Evolutionary conservation across 2,329 filamentous ascomycete genomes (phyloP).

Genomic region (Cucurbitaria berberidis): DNA sequence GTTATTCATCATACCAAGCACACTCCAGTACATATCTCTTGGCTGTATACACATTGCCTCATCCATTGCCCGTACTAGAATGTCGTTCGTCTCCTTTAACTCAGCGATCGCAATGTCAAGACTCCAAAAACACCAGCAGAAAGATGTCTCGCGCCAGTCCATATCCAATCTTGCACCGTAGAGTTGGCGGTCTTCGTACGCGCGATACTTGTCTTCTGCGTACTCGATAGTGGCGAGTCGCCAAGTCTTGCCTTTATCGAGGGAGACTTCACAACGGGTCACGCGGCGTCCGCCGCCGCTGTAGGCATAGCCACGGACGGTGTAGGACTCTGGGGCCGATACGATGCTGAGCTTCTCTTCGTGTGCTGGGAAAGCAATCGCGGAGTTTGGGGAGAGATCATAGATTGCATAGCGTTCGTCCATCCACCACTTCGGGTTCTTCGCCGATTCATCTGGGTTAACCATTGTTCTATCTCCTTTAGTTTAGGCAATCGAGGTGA

Average conservation of each 20-base stretch:
- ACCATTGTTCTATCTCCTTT: conserved; percentile 68
- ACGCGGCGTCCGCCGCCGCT: conserved; percentile 84
- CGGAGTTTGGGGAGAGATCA: conserved; percentile 87
- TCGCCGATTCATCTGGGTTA: conserved; percentile 77
- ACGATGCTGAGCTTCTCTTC: conserved; percentile 68
- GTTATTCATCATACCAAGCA: conserved; percentile 98
- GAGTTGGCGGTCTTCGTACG: conserved; percentile 66
- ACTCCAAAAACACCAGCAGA: conserved; percentile 94
- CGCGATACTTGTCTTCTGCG: conserved; percentile 83
- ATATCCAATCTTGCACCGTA: conserved; percentile 82
- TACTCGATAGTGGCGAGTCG: conserved; percentile 77
- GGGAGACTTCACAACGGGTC: conserved; percentile 79
- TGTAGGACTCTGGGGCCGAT: conserved; percentile 62
- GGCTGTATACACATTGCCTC: conserved; percentile 87
- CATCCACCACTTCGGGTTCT: conserved; percentile 78
- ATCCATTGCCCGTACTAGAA: conserved; percentile 88
- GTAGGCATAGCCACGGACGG: conserved; percentile 82
- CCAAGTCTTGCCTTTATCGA: conserved; percentile 85
- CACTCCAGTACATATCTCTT: conserved; percentile 94
- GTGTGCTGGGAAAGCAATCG: conserved; percentile 79
- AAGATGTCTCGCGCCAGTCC: conserved; percentile 78
- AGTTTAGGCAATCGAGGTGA: background rate
- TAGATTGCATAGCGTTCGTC: conserved; percentile 94
- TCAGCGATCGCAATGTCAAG: conserved; percentile 69
- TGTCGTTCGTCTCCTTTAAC: conserved; percentile 69